Percentiles rank a stretch among this genome's conserved stretches.
phyloP scores from a whole-genome alignment of 306 rosid species.

The Citrullus colocynthis region DNA sequence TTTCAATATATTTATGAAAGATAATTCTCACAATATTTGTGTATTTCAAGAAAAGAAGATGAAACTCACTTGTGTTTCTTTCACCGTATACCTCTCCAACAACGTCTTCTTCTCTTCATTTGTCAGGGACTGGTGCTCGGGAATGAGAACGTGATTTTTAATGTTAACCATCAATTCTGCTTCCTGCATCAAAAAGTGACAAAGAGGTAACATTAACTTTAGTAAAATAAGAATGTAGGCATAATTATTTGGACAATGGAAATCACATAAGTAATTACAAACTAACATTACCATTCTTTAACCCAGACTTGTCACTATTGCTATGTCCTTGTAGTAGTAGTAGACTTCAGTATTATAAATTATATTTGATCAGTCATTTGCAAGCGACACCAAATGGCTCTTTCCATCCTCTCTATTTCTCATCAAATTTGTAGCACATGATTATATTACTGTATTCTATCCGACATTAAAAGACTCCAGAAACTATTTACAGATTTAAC shows the following conservation, averaged over 20 bases:
- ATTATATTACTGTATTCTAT: too few relatives aligned
- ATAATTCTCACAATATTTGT: background rate
- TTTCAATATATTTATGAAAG: background rate
- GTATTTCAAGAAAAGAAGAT: background rate
- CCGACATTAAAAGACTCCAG: background rate
- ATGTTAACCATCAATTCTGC: conserved; percentile 61
- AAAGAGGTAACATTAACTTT: background rate
- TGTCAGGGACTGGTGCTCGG: conserved; percentile 58
- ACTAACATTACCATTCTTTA: background rate
- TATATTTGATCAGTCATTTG: too few relatives aligned
- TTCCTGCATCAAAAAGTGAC: conserved; percentile 36
- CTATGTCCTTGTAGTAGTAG: too few relatives aligned
- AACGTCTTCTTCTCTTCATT: conserved; percentile 61
- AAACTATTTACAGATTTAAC: background rate
- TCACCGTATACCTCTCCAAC: conserved; percentile 70
- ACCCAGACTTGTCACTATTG: background rate
- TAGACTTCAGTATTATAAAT: too few relatives aligned
- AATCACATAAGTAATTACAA: background rate
- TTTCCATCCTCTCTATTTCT: too few relatives aligned
- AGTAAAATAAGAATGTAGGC: background rate
- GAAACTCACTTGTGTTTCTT: conserved; percentile 65
- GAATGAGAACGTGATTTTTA: conserved; percentile 57
- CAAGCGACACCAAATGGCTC: too few relatives aligned
- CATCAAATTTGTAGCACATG: too few relatives aligned
- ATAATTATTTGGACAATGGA: background rate